Conservation (phyloP, 768 basidiomycete species). For the Kwoniella sp. region DNA sequence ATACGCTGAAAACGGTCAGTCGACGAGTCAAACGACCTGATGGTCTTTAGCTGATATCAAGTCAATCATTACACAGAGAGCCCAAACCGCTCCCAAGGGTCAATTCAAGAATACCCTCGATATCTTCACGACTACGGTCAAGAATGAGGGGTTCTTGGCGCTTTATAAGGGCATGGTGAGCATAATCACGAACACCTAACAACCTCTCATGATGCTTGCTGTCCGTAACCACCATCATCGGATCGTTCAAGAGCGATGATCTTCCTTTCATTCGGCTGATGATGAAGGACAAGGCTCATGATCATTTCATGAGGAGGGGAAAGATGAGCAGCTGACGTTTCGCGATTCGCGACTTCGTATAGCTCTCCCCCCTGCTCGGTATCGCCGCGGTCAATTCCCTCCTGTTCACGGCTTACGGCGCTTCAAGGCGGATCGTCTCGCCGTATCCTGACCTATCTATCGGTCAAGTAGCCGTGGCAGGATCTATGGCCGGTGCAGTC, state of each 20-base stretch:
- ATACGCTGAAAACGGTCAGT: conserved; percentile 54
- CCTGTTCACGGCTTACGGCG: conserved; percentile 86
- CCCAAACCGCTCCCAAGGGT: conserved; percentile 57
- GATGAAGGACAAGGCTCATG: too few relatives aligned
- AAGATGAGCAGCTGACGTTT: neutral
- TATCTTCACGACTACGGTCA: conserved; percentile 75
- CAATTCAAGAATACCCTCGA: conserved; percentile 87
- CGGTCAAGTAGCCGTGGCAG: conserved; percentile 77
- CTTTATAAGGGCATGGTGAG: conserved; percentile 79
- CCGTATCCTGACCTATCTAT: conserved; percentile 84
- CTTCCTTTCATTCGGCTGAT: too few relatives aligned
- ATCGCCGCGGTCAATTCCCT: conserved; percentile 95
- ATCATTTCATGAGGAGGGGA: too few relatives aligned
- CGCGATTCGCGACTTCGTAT: neutral
- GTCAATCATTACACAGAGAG: conserved; percentile 38
- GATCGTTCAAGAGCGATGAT: too few relatives aligned
- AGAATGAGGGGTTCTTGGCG: conserved; percentile 86
- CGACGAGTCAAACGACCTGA: neutral
- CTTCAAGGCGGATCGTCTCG: conserved; percentile 76
- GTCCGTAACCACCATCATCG: too few relatives aligned
- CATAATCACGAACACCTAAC: neutral
- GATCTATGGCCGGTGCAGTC: conserved; percentile 86
- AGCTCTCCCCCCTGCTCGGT: conserved; percentile 82
- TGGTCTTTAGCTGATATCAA: neutral
- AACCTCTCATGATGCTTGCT: too few relatives aligned